phyloP scores from a whole-genome alignment of 108 stramenopile species.

The Nitzschia inconspicua region DNA sequence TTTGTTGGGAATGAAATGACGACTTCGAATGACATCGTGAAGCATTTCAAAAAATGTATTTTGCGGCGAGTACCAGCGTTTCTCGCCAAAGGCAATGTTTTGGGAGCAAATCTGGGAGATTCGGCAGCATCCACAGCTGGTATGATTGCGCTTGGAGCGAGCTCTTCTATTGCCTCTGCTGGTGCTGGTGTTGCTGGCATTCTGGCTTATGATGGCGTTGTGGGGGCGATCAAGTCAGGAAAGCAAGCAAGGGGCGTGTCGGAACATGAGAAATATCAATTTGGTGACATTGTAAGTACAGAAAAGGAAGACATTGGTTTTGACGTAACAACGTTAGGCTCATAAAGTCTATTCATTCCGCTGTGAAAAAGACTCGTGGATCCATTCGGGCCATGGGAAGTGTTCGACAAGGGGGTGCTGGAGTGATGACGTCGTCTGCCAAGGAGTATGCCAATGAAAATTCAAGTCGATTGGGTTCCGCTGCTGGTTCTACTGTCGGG shows the following conservation, averaged over 20 bases:
- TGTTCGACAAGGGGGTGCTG: too few relatives aligned
- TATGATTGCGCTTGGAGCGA: background rate
- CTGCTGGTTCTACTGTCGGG: conserved; percentile 2
- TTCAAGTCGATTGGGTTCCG: background rate
- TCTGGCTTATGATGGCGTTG: background rate
- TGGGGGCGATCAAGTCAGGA: background rate
- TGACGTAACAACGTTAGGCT: too few relatives aligned
- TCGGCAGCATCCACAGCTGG: background rate
- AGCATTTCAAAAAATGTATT: background rate
- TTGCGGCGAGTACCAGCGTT: background rate
- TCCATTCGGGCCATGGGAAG: too few relatives aligned
- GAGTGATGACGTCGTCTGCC: too few relatives aligned
- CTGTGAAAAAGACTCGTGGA: too few relatives aligned
- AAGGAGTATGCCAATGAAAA: background rate
- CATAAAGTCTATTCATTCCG: too few relatives aligned
- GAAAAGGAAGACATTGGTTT: background rate
- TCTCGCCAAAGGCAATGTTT: background rate
- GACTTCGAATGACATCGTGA: background rate
- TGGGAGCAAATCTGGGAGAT: conserved; percentile 1
- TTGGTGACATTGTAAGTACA: conserved; percentile 1
- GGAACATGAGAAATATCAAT: background rate
- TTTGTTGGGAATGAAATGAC: background rate
- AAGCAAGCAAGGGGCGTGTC: background rate
- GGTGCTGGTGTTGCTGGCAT: conserved; percentile 1
- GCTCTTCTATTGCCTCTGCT: background rate